Evolutionary conservation across 1,284 basidiomycete genomes (phyloP).

Genomic region (Rugosomyces carneus): DNA sequence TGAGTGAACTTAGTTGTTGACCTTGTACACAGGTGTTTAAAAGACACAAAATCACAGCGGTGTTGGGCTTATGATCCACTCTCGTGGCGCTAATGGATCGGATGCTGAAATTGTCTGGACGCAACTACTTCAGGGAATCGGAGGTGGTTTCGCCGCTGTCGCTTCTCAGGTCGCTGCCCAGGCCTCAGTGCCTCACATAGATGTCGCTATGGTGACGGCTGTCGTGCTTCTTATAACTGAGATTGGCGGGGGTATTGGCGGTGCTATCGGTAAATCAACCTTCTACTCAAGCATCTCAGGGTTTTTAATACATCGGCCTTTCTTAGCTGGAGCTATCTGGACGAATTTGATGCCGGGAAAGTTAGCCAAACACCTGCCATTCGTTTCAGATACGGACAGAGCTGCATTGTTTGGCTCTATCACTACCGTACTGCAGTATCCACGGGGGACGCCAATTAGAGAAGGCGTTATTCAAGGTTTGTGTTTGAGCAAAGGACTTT

Average conservation of each 20-base stretch:
- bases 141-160: conserved; percentile 73
- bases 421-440: conserved; percentile 36
- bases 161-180: conserved; percentile 74
- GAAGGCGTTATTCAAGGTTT: conserved; percentile 50
- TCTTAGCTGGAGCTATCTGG: conserved; percentile 52
- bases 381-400: conserved; percentile 30
- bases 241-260: conserved; percentile 71
- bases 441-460: conserved; percentile 47
- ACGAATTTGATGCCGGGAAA: conserved; percentile 52
- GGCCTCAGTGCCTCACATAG: conserved; percentile 67
- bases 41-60: conserved; percentile 34
- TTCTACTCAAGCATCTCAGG: not conserved
- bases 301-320: not conserved
- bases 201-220: conserved; percentile 80
- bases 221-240: conserved; percentile 77
- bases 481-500: conserved; percentile 11
- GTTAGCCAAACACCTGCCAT: conserved; percentile 48
- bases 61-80: conserved; percentile 69
- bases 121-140: conserved; percentile 73
- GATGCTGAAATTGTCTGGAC: conserved; percentile 61
- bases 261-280: conserved; percentile 46
- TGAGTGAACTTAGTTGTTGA: conserved; percentile 8
- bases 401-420: conserved; percentile 47
- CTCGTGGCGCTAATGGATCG: conserved; percentile 55
- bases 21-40: not conserved